phyloP scores from a whole-genome alignment of 1,139 yeast genomes.

The Pichia sp. region DNA sequence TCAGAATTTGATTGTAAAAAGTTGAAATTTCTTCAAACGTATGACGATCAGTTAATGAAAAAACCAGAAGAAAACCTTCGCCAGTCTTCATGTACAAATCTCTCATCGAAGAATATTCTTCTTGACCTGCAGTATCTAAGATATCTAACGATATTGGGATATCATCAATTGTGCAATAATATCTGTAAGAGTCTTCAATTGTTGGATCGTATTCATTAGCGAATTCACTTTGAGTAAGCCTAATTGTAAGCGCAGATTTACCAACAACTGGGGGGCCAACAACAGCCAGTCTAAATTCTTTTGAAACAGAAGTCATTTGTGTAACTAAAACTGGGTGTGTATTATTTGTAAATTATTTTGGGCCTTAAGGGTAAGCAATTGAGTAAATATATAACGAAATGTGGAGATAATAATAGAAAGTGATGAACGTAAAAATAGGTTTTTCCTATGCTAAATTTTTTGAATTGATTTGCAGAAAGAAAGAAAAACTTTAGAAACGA shows the following conservation, averaged over 20 bases:
- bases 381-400: too few relatives aligned
- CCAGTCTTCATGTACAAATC: conserved; percentile 80
- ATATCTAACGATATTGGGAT: conserved; percentile 58
- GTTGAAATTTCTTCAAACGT: conserved; percentile 77
- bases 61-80: conserved; percentile 79
- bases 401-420: too few relatives aligned
- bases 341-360: too few relatives aligned
- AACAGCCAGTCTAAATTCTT: conserved; percentile 83
- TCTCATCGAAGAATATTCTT: conserved; percentile 89
- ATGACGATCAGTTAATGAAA: conserved; percentile 81
- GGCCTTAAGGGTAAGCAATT: too few relatives aligned
- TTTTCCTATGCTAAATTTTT: too few relatives aligned
- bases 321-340: too few relatives aligned
- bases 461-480: too few relatives aligned
- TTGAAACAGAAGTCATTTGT: conserved; percentile 24
- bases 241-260: conserved; percentile 90
- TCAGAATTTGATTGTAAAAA: conserved; percentile 77
- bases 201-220: conserved; percentile 98
- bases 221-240: conserved; percentile 82
- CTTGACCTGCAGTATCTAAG: conserved; percentile 97
- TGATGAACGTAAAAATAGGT: too few relatives aligned
- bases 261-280: conserved; percentile 99
- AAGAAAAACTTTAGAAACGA: too few relatives aligned
- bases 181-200: conserved; percentile 72
- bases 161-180: conserved; percentile 47